Base-by-base conservation (phyloP, 2,329 filamentous ascomycete species). In the Colletotrichum orbiculare region DNA sequence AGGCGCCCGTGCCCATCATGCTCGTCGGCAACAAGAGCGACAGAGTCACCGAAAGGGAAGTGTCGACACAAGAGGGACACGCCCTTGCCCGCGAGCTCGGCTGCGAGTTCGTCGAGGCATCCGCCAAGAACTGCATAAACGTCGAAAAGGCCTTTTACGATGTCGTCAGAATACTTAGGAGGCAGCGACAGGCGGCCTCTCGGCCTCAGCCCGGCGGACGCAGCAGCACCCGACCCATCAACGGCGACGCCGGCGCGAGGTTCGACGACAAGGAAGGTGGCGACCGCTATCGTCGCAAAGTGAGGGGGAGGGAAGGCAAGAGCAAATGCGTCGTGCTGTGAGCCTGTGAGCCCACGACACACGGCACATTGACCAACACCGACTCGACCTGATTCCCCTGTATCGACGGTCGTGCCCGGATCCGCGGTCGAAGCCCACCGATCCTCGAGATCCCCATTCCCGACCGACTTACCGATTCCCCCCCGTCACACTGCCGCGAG, bases 61-160 rank as follows among this genome's bases (percentile, higher is more conserved):
- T 98, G 4, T 97, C 94, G 2, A 97, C 94, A 54, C 96, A 98
- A 78, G 96, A 99, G 81, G 96, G 96, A 13, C 92, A 93, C 70
- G 94, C 94, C 56, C 82, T 98, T 43, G 95, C 96, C 60, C 91
- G 94, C 73, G 93, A 97, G 73, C 83, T 99, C 43, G 93, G 93
- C 68, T 98, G 96, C 80, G 94, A 97, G 72, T 98, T 98, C 73
- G 94, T 97, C 71, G 95, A 98, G 79, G 94, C 95, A 2, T 97
- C 94, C 7, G 95, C 95, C 41, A 97, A 97, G 83, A 97, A 97
- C 77, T 97, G 94, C 81, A 94, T 97, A 83, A 97, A 98, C 74
- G 95, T 97, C 58, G 96, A 97, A 79, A 98, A 97, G 84, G 95
- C 94, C 38, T 98, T 99, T 75, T 98, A 97, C 79, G 96, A 99